phyloP scores from a whole-genome alignment of 2,329 filamentous ascomycete genomes.

The Mollisiaceae sp. region DNA sequence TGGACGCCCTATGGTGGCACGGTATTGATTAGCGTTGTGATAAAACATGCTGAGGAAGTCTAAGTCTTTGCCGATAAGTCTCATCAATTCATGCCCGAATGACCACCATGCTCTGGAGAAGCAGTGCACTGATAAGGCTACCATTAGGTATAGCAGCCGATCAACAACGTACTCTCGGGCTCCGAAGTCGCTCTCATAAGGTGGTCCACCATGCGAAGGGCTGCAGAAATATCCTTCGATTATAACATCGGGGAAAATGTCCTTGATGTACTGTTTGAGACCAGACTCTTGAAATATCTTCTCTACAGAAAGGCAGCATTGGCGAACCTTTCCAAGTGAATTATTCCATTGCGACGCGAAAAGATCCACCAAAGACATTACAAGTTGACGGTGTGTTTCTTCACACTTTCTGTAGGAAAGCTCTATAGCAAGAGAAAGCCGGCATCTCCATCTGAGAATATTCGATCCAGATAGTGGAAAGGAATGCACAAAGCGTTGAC shows the following conservation, averaged over 20 bases:
- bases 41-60: background rate
- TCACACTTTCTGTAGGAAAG: slow-evolving; percentile 6
- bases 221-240: slow-evolving; percentile 6
- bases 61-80: slow-evolving; percentile 2
- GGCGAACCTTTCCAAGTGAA: slow-evolving; percentile 9
- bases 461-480: slow-evolving; percentile 6
- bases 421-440: slow-evolving; percentile 2
- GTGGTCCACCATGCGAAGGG: slow-evolving; percentile 2
- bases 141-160: slow-evolving; percentile 2
- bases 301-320: slow-evolving; percentile 5
- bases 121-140: background rate
- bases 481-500: slow-evolving; percentile 8
- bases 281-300: slow-evolving; percentile 3
- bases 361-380: slow-evolving; percentile 5
- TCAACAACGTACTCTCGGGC: slow-evolving; percentile 4
- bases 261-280: background rate
- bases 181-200: slow-evolving; percentile 3
- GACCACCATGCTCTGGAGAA: slow-evolving; percentile 1
- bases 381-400: slow-evolving; percentile 8
- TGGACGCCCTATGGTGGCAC: background rate
- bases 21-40: background rate
- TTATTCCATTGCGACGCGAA: slow-evolving; percentile 1
- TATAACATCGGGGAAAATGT: background rate
- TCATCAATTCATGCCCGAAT: slow-evolving; percentile 3
- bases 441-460: slow-evolving; percentile 7